Evolutionary conservation across 176 grass and related monocot genomes (phyloP).

Genomic region (Ensete ventricosum): DNA sequence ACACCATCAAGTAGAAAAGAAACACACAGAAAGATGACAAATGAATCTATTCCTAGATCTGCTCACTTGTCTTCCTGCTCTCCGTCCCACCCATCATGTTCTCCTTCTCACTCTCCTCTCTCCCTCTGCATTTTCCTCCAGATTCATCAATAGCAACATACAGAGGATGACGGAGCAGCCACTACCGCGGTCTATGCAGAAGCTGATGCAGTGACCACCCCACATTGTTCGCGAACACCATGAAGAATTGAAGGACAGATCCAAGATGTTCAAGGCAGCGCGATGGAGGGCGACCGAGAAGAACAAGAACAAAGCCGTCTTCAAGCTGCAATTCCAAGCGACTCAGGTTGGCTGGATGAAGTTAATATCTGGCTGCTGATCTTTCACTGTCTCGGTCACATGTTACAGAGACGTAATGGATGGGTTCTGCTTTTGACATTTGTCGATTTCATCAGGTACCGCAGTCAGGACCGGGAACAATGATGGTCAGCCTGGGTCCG

Average conservation of each 20-base stretch:
- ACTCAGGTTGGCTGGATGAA: slow-evolving; percentile 38
- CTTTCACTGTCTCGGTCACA: too few species aligned
- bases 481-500: slow-evolving; percentile 66
- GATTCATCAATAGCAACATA: background rate
- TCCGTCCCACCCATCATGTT: slow-evolving; percentile 9
- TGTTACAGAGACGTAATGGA: background rate
- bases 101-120: slow-evolving; percentile 19
- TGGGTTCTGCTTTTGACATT: background rate
- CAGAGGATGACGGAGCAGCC: background rate
- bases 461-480: slow-evolving; percentile 37
- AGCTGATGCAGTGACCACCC: background rate
- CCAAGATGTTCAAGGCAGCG: slow-evolving; percentile 72
- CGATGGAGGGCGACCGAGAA: slow-evolving; percentile 57
- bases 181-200: background rate
- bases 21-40: background rate
- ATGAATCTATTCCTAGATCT: slow-evolving; percentile 29
- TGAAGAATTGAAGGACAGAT: slow-evolving; percentile 1
- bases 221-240: slow-evolving; percentile 21
- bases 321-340: slow-evolving; percentile 83
- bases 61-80: slow-evolving; percentile 5
- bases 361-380: too few species aligned
- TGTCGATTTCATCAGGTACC: slow-evolving; percentile 40
- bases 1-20: slow-evolving; percentile 10
- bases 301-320: slow-evolving; percentile 69
- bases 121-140: background rate